phyloP scores from a whole-genome alignment of 306 rosid species.

The Rosa persica region DNA sequence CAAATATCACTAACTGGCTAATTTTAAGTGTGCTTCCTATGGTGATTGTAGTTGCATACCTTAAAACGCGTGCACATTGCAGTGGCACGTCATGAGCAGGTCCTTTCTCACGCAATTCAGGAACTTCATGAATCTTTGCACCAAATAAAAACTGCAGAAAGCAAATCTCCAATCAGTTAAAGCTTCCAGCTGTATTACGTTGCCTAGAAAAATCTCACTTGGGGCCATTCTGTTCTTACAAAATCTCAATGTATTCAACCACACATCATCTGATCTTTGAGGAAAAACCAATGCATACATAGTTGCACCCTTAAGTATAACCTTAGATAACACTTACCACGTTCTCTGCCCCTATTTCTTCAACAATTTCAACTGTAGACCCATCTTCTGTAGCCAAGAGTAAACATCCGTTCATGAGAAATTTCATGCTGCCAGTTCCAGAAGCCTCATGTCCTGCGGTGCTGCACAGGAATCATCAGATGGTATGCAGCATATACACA shows the following conservation, averaged over 20 bases:
- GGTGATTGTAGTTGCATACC: constrained; percentile 32
- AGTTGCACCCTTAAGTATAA: background rate
- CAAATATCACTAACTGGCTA: constrained; percentile 4
- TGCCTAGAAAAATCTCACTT: background rate
- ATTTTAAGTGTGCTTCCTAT: background rate
- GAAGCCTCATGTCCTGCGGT: constrained; percentile 77
- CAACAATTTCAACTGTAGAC: constrained; percentile 64
- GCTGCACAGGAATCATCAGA: constrained; percentile 44
- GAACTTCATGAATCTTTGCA: constrained; percentile 60
- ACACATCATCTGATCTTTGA: background rate
- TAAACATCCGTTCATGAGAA: constrained; percentile 72
- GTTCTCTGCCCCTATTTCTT: constrained; percentile 68
- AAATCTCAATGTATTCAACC: constrained; percentile 3
- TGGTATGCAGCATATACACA: constrained; percentile 12
- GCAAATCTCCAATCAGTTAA: constrained; percentile 11
- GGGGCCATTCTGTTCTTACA: background rate
- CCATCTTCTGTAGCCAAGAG: constrained; percentile 77
- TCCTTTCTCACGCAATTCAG: constrained; percentile 49
- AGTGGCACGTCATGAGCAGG: constrained; percentile 39
- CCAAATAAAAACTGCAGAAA: constrained; percentile 70
- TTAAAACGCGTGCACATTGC: constrained; percentile 61
- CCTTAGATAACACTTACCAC: constrained; percentile 43
- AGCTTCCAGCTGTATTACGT: background rate
- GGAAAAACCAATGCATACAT: background rate
- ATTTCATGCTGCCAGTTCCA: constrained; percentile 77